Evolutionary conservation across 139 green algal species (phyloP).

Genomic region (Chlamydomonas applanata): DNA sequence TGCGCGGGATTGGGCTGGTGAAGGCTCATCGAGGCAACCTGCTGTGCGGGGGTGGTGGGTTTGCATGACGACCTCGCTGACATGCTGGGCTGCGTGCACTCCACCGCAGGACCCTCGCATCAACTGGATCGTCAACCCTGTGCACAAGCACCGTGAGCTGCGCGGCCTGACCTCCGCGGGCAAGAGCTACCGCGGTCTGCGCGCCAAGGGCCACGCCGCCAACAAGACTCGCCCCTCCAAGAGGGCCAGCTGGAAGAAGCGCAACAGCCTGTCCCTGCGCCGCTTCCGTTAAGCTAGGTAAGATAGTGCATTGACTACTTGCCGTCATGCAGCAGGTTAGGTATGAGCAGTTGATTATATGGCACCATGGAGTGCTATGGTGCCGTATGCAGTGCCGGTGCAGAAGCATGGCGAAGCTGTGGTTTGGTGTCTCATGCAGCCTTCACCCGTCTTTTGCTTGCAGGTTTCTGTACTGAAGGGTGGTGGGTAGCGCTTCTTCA

Average conservation of each 20-base stretch:
- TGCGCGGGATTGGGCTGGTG: too few relatives aligned
- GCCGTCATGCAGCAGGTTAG: neutral
- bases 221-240: constrained; percentile 88
- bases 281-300: constrained; percentile 89
- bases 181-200: constrained; percentile 90
- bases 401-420: too few relatives aligned
- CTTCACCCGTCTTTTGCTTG: too few relatives aligned
- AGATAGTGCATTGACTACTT: neutral
- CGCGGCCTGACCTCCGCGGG: constrained; percentile 94
- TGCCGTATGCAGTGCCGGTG: too few relatives aligned
- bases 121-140: constrained; percentile 98
- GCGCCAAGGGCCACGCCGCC: constrained; percentile 82
- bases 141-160: constrained; percentile 99
- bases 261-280: constrained; percentile 87
- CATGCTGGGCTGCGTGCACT: too few relatives aligned
- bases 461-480: too few relatives aligned
- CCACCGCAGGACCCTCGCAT: constrained; percentile 84
- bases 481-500: too few relatives aligned
- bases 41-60: neutral
- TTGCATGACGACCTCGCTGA: neutral
- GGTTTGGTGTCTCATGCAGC: too few relatives aligned
- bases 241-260: constrained; percentile 85
- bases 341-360: too few relatives aligned
- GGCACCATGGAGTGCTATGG: too few relatives aligned
- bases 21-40: too few relatives aligned